Conservation (phyloP, 1,284 basidiomycete genomes). For the Cryptococcus sp. region DNA sequence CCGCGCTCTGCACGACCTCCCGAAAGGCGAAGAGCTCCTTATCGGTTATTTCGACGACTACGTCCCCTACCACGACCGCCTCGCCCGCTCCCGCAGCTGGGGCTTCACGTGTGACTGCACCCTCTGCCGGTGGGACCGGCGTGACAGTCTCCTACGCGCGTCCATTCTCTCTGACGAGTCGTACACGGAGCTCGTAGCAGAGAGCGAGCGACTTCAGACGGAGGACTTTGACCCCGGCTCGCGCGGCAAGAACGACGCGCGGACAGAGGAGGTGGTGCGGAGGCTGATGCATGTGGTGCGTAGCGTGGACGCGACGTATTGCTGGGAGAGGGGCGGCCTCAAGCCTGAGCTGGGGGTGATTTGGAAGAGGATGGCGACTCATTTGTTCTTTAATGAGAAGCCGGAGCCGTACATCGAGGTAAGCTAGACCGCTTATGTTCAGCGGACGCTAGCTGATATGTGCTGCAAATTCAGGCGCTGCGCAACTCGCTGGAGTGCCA, state of each 20-base stretch:
- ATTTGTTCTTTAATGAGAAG: not conserved
- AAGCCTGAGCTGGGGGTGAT: not conserved
- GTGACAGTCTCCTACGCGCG: not conserved
- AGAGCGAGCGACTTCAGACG: too few species aligned
- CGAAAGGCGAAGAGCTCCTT: constrained; percentile 3
- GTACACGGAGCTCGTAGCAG: not conserved
- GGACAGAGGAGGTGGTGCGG: not conserved
- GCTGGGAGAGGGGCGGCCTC: not conserved
- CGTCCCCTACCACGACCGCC: not conserved
- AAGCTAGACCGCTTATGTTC: not conserved
- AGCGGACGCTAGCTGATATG: not conserved
- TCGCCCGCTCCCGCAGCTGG: not conserved
- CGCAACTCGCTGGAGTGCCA: not conserved
- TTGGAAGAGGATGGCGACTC: not conserved
- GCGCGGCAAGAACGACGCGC: not conserved
- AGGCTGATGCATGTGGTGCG: constrained; percentile 1
- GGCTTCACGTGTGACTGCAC: constrained; percentile 6
- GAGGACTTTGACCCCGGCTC: not conserved
- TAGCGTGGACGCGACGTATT: not conserved
- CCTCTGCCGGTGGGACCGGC: constrained; percentile 4
- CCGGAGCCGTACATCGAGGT: constrained; percentile 1
- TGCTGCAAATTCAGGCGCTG: not conserved
- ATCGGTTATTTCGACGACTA: not conserved
- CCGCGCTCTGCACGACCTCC: constrained; percentile 6
- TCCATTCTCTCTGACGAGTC: not conserved